Evolutionary conservation across 495 filamentous ascomycete species (phyloP).

Genomic region (Pseudoneurospora amorphoporcata): DNA sequence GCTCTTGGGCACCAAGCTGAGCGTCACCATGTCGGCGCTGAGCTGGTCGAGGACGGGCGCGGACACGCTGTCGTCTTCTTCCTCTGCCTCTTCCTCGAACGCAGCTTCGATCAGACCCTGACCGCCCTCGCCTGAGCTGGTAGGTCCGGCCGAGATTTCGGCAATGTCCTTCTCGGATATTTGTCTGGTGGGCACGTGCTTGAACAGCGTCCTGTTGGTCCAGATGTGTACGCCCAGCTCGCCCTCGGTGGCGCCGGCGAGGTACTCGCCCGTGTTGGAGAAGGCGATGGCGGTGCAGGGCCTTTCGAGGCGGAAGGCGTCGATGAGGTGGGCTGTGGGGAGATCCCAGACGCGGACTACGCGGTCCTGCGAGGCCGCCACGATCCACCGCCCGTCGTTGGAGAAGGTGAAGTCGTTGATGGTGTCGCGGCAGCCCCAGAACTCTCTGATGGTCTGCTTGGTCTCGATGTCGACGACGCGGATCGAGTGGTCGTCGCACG

Average conservation of each 20-base stretch:
- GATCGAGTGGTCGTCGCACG: constrained; percentile 81
- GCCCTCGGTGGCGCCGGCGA: constrained; percentile 79
- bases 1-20: constrained; percentile 79
- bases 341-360: constrained; percentile 88
- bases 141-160: constrained; percentile 47
- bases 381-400: constrained; percentile 85
- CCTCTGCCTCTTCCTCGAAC: constrained; percentile 40
- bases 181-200: constrained; percentile 70
- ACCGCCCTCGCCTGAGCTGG: constrained; percentile 75
- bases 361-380: constrained; percentile 76
- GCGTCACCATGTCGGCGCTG: constrained; percentile 66
- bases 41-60: constrained; percentile 61
- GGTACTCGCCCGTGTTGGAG: constrained; percentile 80
- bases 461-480: constrained; percentile 87
- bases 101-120: constrained; percentile 55
- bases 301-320: constrained; percentile 65
- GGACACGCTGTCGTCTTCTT: constrained; percentile 35
- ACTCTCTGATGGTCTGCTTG: constrained; percentile 77
- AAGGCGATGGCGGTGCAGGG: constrained; percentile 78
- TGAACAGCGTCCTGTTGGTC: constrained; percentile 87
- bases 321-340: constrained; percentile 88
- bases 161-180: constrained; percentile 66
- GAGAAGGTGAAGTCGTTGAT: constrained; percentile 89
- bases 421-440: constrained; percentile 76
- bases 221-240: constrained; percentile 84